Percentiles rank a stretch among this genome's conserved stretches.
These are phyloP conservation scores for Conoideocrella luteorostrata DNA, from an alignment of 2,329 filamentous ascomycete species.

Conservation along the genomic window DNA sequence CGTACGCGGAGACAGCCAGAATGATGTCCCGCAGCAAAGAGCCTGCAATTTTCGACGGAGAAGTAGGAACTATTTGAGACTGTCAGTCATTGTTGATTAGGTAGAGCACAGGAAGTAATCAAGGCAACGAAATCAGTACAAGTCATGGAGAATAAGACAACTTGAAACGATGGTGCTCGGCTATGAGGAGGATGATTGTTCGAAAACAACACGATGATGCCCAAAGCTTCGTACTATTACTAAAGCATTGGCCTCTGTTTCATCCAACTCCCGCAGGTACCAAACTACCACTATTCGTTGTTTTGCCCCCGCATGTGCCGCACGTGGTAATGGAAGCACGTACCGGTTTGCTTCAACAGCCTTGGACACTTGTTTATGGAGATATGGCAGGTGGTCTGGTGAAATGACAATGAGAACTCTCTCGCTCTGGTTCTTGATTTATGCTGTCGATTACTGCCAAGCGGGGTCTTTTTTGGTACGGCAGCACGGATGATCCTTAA, in stretches of 20 bases:
- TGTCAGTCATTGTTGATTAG: constrained; percentile 7
- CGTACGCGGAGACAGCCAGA: constrained; percentile 11
- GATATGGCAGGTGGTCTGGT: too few relatives aligned
- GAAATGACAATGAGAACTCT: too few relatives aligned
- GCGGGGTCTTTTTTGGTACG: too few relatives aligned
- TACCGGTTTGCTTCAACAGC: background rate
- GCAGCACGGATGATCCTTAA: too few relatives aligned
- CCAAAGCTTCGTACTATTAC: background rate
- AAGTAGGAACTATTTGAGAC: constrained; percentile 1
- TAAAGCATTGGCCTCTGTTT: constrained; percentile 1
- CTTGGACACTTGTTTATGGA: too few relatives aligned
- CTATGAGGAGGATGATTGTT: background rate
- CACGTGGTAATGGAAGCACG: background rate
- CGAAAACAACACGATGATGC: background rate
- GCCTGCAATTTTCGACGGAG: constrained; percentile 8
- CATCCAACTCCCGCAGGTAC: constrained; percentile 1
- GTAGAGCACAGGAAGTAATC: too few relatives aligned
- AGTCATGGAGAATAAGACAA: too few relatives aligned
- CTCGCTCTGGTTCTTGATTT: too few relatives aligned
- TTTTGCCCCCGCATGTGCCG: background rate
- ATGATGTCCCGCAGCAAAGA: constrained; percentile 18
- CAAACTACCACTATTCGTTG: background rate
- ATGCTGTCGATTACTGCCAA: too few relatives aligned
- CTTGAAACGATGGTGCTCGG: background rate
- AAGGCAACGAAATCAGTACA: too few relatives aligned